Evolutionary conservation across 75 land plant species (phyloP), one percentile per base, ranked within the genome.

Genomic region (Sequoia sempervirens): DNA sequence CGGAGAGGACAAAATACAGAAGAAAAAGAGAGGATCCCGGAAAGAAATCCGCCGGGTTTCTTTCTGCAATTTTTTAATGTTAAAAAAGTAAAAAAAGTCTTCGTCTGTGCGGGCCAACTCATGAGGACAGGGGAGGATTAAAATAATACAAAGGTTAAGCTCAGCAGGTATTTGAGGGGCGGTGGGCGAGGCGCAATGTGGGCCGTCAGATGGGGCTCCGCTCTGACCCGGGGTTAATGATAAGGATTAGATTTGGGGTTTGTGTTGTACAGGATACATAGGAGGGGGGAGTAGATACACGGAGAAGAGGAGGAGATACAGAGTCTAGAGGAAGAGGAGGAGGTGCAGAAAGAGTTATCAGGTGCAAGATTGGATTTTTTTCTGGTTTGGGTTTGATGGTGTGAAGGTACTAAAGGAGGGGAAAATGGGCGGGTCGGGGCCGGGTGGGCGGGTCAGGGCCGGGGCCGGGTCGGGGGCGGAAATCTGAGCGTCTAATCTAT

Each of bases 31-130:
- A 45, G 80, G 50, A 78, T 78, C 80, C 80, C 80, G 80, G 47
- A 78, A 78, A 78, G 80, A 78, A 78, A 78, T 78, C 80, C 50
- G 80, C 80, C 50, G 80, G 80, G 80, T 78, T 78, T 78, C 80
- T 78, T 78, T 78, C 80, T 78, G 46, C 80, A 41, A 76, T 76
- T 78, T 43, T 43, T 43, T 75, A 75, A 74, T 36, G 23, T 37
- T 37, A 18, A 18, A 40, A 75, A 18, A 75, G 26, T 34, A 18
- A 32, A 75, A 75, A 75, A 43, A 45, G 47, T 78, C 80, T n/a
- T 78, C 80, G 47, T 78, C 50, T 78, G 80, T 78, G 80, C 80
- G 46, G 45, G 80, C 50, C 80, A 78, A 78, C 80, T 78, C 80
- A 78, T 52, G 47, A 75, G 78, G n/a, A 75, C 26, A 40, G 41